These are phyloP conservation scores for Alternaria sp. DNA, from an alignment of 2,329 filamentous ascomycete species.

Conservation along the genomic window DNA sequence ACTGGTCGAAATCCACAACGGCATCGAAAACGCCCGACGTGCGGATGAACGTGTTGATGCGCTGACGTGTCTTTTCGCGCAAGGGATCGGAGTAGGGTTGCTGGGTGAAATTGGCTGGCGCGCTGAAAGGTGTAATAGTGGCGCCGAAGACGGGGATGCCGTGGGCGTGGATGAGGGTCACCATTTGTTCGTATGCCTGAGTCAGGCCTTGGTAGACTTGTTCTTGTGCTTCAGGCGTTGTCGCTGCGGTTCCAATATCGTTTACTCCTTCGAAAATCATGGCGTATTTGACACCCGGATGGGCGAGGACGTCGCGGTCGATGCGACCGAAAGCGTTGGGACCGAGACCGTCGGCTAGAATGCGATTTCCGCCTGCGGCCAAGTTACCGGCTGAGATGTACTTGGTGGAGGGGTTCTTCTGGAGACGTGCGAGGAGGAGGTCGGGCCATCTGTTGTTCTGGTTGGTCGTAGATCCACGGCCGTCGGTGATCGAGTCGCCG, in stretches of 20 bases:
- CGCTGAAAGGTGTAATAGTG: conserved; percentile 70
- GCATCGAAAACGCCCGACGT: conserved; percentile 63
- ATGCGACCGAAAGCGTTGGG: conserved; percentile 66
- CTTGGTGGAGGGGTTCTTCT: conserved; percentile 47
- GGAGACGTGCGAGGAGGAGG: conserved; percentile 54
- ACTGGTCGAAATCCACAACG: conserved; percentile 67
- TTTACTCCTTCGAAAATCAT: conserved; percentile 71
- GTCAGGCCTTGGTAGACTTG: conserved; percentile 60
- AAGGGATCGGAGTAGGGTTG: conserved; percentile 46
- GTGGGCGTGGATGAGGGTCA: conserved; percentile 59
- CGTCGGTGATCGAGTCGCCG: conserved; percentile 71
- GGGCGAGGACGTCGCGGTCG: conserved; percentile 67
- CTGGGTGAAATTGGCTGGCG: conserved; percentile 37
- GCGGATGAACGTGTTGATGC: conserved; percentile 68
- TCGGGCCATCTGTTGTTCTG: conserved; percentile 60
- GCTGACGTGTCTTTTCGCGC: conserved; percentile 63
- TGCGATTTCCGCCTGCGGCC: conserved; percentile 71
- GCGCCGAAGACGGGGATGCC: conserved; percentile 66
- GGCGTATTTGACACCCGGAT: conserved; percentile 64
- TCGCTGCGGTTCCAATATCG: conserved; percentile 64
- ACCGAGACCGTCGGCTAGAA: conserved; percentile 67
- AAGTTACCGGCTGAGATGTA: conserved; percentile 67
- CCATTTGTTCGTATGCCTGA: conserved; percentile 65
- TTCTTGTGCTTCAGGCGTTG: conserved; percentile 54
- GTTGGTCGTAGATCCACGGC: conserved; percentile 65